phyloP scores from a whole-genome alignment of 116 monocot genomes.

The Dioscorea cayenensis region DNA sequence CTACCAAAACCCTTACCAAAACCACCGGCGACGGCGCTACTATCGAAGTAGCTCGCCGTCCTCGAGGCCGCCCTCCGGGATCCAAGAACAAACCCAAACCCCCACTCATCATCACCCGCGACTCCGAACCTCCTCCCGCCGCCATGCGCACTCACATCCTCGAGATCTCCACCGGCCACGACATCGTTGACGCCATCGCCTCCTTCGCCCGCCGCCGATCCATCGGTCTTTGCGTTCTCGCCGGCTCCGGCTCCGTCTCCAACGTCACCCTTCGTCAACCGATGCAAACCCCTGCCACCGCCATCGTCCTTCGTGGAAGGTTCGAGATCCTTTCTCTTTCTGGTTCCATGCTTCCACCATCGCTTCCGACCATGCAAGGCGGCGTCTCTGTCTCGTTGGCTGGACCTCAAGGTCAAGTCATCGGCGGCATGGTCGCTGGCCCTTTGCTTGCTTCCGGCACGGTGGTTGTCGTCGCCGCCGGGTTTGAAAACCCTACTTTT shows the following conservation, averaged over 20 bases:
- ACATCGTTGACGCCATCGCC: slow-evolving; percentile 11
- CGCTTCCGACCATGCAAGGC: background rate
- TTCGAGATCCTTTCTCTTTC: slow-evolving; percentile 18
- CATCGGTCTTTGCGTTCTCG: slow-evolving; percentile 19
- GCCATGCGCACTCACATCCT: slow-evolving; percentile 14
- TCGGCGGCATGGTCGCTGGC: slow-evolving; percentile 30
- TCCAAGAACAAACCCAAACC: slow-evolving; percentile 21
- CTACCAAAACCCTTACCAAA: background rate
- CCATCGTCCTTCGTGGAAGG: slow-evolving; percentile 7
- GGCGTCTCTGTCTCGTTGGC: background rate
- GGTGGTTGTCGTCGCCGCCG: slow-evolving; percentile 28
- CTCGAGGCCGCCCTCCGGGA: slow-evolving; percentile 11
- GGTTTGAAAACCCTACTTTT: slow-evolving; percentile 22
- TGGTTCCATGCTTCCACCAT: slow-evolving; percentile 6
- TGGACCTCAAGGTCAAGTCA: slow-evolving; percentile 36
- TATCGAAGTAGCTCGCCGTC: slow-evolving; percentile 6
- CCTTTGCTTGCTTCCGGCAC: slow-evolving; percentile 27
- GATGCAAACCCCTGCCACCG: background rate
- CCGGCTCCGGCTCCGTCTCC: slow-evolving; percentile 12
- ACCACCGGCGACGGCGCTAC: background rate
- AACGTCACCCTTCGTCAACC: slow-evolving; percentile 18
- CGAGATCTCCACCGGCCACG: slow-evolving; percentile 13
- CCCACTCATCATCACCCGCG: slow-evolving; percentile 8
- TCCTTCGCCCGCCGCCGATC: slow-evolving; percentile 7
- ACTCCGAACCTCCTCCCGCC: background rate